Percentiles rank a stretch among this genome's conserved stretches.
These are phyloP conservation scores for Phylloporus rhodoxanthus DNA, from an alignment of 768 basidiomycete species.

Conservation along the genomic window DNA sequence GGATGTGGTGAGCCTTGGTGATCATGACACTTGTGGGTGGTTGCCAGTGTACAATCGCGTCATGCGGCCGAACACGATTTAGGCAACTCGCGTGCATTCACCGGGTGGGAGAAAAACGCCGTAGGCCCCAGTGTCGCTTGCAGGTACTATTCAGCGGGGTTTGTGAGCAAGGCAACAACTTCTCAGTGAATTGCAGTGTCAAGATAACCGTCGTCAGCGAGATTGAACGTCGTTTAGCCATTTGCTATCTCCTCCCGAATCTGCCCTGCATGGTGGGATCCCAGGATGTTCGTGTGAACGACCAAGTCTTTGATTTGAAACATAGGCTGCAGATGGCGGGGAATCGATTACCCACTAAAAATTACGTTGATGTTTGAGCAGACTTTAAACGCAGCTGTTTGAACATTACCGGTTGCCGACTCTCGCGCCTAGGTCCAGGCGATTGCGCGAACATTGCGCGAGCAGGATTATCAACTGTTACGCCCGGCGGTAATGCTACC, in stretches of 20 bases:
- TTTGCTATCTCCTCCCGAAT: conserved; percentile 5
- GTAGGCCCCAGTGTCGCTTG: conserved; percentile 6
- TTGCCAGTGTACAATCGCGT: conserved; percentile 2
- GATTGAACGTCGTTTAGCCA: conserved; percentile 2
- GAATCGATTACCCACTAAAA: background rate
- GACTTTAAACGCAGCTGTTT: conserved; percentile 7
- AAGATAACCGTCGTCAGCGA: conserved; percentile 12
- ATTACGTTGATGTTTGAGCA: conserved; percentile 17
- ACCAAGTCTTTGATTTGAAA: background rate
- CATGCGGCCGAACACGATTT: conserved; percentile 8
- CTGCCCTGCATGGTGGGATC: background rate
- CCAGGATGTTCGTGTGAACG: conserved; percentile 14
- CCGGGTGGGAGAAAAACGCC: conserved; percentile 3
- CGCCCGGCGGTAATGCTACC: background rate
- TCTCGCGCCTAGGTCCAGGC: background rate
- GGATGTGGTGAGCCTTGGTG: conserved; percentile 1
- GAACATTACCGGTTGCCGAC: background rate
- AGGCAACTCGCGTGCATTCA: conserved; percentile 2
- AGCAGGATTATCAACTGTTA: background rate
- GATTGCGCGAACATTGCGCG: background rate
- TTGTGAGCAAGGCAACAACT: conserved; percentile 2
- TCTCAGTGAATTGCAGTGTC: conserved; percentile 7
- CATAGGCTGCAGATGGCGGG: background rate
- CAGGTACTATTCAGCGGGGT: conserved; percentile 13
- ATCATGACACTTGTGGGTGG: conserved; percentile 15